Percentiles rank a stretch among this genome's conserved stretches.
Evolutionary conservation across 2,329 filamentous ascomycete species (phyloP).

Genomic region (Bipolaris sorokiniana): DNA sequence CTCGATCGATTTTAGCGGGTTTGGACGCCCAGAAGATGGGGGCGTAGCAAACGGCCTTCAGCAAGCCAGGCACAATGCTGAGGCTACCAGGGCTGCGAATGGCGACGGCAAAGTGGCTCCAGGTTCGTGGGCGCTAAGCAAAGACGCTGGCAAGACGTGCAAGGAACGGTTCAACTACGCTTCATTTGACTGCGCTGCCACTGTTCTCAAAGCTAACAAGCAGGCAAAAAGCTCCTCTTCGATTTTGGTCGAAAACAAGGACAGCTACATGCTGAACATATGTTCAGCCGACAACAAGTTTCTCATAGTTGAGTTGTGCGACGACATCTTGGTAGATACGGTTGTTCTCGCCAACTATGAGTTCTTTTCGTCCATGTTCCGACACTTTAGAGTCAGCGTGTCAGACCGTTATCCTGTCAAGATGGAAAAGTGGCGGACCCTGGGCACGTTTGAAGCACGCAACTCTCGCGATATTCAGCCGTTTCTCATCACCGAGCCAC

Average conservation of each 20-base stretch:
- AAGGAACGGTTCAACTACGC: constrained; percentile 98
- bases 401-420: constrained; percentile 96
- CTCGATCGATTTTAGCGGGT: constrained; percentile 71
- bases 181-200: constrained; percentile 95
- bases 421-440: constrained; percentile 84
- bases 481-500: constrained; percentile 89
- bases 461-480: constrained; percentile 95
- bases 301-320: constrained; percentile 90
- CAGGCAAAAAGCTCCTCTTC: constrained; percentile 87
- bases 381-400: constrained; percentile 87
- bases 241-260: constrained; percentile 94
- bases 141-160: constrained; percentile 95
- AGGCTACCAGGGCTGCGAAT: constrained; percentile 22
- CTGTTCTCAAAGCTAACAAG: constrained; percentile 85
- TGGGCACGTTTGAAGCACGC: constrained; percentile 87
- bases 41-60: constrained; percentile 24
- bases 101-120: constrained; percentile 40
- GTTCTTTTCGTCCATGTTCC: constrained; percentile 97
- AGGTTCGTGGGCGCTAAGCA: constrained; percentile 65
- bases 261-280: constrained; percentile 96
- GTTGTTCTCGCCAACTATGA: constrained; percentile 98
- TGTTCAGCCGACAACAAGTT: constrained; percentile 89
- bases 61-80: constrained; percentile 23
- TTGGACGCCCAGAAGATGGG: constrained; percentile 53
- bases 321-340: constrained; percentile 86